Conservation (phyloP, 305 asterid species). For the Fraxinus xanthoxyloides region DNA sequence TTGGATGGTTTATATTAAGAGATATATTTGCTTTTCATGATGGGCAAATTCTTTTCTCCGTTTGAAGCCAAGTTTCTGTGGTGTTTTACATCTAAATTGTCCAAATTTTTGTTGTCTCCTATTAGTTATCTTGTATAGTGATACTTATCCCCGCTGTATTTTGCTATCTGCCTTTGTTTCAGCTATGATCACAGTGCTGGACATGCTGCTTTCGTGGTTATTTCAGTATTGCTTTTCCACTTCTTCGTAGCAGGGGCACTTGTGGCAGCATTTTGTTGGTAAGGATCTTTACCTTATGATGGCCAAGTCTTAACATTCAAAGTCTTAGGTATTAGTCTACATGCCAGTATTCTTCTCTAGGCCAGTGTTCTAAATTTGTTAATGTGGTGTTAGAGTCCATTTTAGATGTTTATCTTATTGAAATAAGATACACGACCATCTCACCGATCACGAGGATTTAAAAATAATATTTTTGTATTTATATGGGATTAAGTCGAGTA, state of each 20-base stretch:
- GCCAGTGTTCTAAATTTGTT: background rate
- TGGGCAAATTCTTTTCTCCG: background rate
- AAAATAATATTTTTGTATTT: background rate
- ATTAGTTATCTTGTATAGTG: background rate
- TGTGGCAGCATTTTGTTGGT: constrained; percentile 93
- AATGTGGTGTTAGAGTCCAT: background rate
- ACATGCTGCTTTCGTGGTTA: constrained; percentile 83
- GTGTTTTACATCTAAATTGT: background rate
- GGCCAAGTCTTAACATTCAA: background rate
- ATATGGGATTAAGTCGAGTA: constrained; percentile 7
- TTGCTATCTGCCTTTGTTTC: constrained; percentile 32
- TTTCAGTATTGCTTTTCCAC: constrained; percentile 77
- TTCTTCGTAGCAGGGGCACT: constrained; percentile 76
- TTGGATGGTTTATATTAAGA: background rate
- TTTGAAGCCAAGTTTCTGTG: background rate
- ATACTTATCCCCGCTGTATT: constrained; percentile 19
- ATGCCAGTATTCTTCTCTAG: background rate
- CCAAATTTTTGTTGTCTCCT: background rate
- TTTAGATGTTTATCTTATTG: background rate
- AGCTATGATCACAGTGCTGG: constrained; percentile 94
- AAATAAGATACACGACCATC: background rate
- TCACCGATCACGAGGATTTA: background rate
- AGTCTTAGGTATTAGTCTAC: background rate
- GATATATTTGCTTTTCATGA: background rate
- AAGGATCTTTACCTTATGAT: constrained; percentile 29